Evolutionary conservation across 345 rosid species (phyloP).

Genomic region (thale cress (Arabidopsis thaliana)): TAIR10.1 NC_003070.9:3687001-3687500

Average conservation of each 20-base stretch:
- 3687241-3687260: constrained; percentile 9
- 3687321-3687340: constrained; percentile 51
- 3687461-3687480: constrained; percentile 42
- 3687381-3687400: constrained; percentile 69
- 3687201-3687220: constrained; percentile 18
- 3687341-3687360: constrained; percentile 66
- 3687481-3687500: constrained; percentile 64
- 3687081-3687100: constrained; percentile 66
- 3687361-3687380: constrained; percentile 70
- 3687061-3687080: constrained; percentile 53
- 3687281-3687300: constrained; percentile 64
- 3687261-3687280: constrained; percentile 15
- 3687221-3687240: constrained; percentile 24
- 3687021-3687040: constrained; percentile 46
- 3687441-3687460: constrained; percentile 28
- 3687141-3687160: constrained; percentile 87
- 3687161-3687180: constrained; percentile 30
- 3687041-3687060: constrained; percentile 42
- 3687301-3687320: constrained; percentile 74
- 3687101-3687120: constrained; percentile 95
- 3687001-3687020: constrained; percentile 30
- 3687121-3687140: constrained; percentile 98
- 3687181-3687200: constrained; percentile 22
- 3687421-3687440: constrained; percentile 23
- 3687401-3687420: constrained; percentile 11